A percentile compares a stretch with the other conserved stretches of the same genome.
Conservation (phyloP, 169 alveolate genomes). For the Plasmodium cynomolgi region DNA sequence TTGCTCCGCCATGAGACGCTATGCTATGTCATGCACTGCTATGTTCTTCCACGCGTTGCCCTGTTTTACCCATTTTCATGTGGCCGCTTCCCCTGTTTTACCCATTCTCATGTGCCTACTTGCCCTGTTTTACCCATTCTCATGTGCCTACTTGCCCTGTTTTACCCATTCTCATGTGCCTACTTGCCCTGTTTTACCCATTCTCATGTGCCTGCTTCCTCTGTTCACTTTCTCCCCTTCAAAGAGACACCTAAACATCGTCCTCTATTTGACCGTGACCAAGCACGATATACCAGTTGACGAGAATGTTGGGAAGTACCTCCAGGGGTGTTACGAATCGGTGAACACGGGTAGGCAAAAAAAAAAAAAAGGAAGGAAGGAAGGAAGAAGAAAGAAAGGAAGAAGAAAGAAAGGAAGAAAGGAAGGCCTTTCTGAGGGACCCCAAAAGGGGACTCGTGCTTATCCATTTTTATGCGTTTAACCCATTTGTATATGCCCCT, state of each 20-base stretch:
- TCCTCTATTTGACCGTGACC: conserved; percentile 11
- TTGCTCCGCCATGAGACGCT: not conserved
- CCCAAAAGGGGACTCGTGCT: not conserved
- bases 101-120: no score
- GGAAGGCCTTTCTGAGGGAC: not conserved
- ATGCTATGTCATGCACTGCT: not conserved
- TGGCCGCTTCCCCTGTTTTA: no score
- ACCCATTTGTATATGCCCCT: not conserved
- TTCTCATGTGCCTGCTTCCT: not conserved
- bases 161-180: not conserved
- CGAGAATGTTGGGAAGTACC: conserved; percentile 18
- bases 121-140: not conserved
- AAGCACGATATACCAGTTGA: conserved; percentile 32
- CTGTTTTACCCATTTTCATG: not conserved
- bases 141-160: not conserved
- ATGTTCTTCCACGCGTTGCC: not conserved
- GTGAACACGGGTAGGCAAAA: conserved; percentile 11
- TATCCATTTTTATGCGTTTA: not conserved
- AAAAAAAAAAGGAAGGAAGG: not conserved
- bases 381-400: not conserved
- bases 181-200: not conserved
- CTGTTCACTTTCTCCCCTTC: not conserved
- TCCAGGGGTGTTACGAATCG: conserved; percentile 30
- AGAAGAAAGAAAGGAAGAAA: not conserved
- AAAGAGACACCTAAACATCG: conserved; percentile 23